Evolutionary conservation across 2,329 filamentous ascomycete species (phyloP), one percentile per base, ranked within the genome.

Genomic region (Diplodia seriata): DNA sequence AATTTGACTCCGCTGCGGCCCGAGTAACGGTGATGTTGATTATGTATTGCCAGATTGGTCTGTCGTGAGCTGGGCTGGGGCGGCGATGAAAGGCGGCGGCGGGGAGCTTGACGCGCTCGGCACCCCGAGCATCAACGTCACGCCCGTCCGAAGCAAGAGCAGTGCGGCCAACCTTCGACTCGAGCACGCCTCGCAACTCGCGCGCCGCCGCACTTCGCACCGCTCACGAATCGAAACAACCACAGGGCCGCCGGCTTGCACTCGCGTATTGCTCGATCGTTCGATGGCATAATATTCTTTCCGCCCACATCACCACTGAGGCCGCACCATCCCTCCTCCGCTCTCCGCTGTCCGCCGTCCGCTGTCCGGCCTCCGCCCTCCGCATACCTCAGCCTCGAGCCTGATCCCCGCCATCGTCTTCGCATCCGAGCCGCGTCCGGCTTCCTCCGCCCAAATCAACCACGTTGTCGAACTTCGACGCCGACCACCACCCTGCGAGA

Each of bases 281-380:
- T 63, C 43, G 53, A 67, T 67, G 64, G 64, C 64, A 67, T 23
- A 57, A 29, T 57, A 57, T 67, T 67, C 53, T 50, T 49, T 59
- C 43, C n/a, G 49, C 29, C 20, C 54, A 50, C 55, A 67, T 51
- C 53, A 23, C 47, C 59, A 14, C 59, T 63, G 47, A 63, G 31
- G 26, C 53, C 57, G 38, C 53, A 53, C 63, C 12, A 15, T 36
- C 31, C 51, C 64, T 36, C 54, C 53, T 57, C 64, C 64, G 64
- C 43, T 9, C 31, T 33, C 31, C 31, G 31, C 31, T 33, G 31
- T 31, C 64, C 36, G 36, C 36, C 14, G 36, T 67, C 64, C 63
- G 63, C 63, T 9, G 50, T 66, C 50, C 64, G 64, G 43, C 29
- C 51, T 57, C 53, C 64, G 64, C 43, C n/a, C 51, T 66, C 63